phyloP scores from a whole-genome alignment of 805 yeast genomes.

The Cyberlindnera mycetangii region DNA sequence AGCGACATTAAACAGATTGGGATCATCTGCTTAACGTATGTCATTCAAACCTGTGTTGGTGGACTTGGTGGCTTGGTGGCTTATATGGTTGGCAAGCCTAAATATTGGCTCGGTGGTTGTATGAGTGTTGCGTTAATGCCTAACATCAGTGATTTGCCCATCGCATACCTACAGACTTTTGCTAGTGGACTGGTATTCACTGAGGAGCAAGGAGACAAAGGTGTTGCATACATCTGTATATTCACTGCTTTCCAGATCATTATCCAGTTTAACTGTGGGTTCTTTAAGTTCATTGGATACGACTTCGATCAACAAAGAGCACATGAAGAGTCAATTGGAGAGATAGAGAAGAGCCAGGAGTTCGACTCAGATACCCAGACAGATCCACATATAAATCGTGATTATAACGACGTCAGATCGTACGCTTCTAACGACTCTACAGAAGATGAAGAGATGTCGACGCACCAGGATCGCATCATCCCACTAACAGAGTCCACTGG shows the following conservation, averaged over 20 bases:
- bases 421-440: background rate
- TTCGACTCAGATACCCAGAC: constrained; percentile 2
- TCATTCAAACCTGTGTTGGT: constrained; percentile 51
- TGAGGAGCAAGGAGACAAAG: constrained; percentile 59
- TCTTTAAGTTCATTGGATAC: constrained; percentile 62
- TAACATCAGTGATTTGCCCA: constrained; percentile 74
- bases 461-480: constrained; percentile 7
- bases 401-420: constrained; percentile 1
- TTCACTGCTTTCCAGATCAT: constrained; percentile 61
- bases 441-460: constrained; percentile 1
- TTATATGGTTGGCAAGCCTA: constrained; percentile 38
- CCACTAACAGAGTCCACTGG: constrained; percentile 11
- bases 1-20: constrained; percentile 69
- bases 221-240: constrained; percentile 81
- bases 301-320: constrained; percentile 42
- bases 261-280: constrained; percentile 73
- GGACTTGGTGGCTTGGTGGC: constrained; percentile 37
- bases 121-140: constrained; percentile 69
- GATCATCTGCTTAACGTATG: constrained; percentile 52
- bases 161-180: constrained; percentile 70
- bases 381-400: background rate
- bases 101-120: constrained; percentile 68
- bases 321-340: constrained; percentile 1
- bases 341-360: constrained; percentile 2
- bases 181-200: constrained; percentile 48